A percentile compares a stretch with the other conserved stretches of the same genome.
Evolutionary conservation across 2,329 filamentous ascomycete genomes (phyloP).

Genomic region (Ustilaginoidea virens): DNA sequence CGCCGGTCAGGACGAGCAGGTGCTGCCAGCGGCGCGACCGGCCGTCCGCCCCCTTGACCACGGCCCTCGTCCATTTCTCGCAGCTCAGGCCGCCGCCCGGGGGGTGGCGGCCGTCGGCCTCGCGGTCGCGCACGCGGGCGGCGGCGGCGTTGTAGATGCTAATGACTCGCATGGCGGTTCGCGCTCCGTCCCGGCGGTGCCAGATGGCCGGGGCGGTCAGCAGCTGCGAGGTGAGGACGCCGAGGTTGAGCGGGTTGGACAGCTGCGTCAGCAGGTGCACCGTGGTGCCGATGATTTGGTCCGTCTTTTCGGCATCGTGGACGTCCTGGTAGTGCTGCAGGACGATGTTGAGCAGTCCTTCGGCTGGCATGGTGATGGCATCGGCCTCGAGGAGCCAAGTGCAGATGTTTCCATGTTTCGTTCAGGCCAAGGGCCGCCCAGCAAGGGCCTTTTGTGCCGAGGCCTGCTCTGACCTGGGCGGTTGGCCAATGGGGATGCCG

Average conservation of each 20-base stretch:
- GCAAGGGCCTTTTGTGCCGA: too few relatives aligned
- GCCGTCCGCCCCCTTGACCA: conserved; percentile 41
- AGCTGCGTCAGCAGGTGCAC: conserved; percentile 52
- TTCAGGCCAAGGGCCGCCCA: too few relatives aligned
- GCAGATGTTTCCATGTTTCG: too few relatives aligned
- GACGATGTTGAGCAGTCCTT: conserved; percentile 50
- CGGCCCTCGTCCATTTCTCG: conserved; percentile 40
- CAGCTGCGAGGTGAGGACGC: conserved; percentile 56
- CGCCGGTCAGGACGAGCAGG: conserved; percentile 60
- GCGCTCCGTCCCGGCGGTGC: conserved; percentile 42
- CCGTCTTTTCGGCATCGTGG: conserved; percentile 32
- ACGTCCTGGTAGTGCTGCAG: conserved; percentile 42
- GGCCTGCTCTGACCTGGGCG: too few relatives aligned
- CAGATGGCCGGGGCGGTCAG: conserved; percentile 59
- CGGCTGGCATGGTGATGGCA: conserved; percentile 39
- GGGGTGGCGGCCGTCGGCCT: conserved; percentile 24
- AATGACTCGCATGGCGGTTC: conserved; percentile 48
- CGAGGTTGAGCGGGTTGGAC: conserved; percentile 60
- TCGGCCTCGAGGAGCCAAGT: conserved; percentile 2
- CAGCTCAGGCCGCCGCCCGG: conserved; percentile 27
- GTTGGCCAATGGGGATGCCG: too few relatives aligned
- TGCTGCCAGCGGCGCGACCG: conserved; percentile 65
- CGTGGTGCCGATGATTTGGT: conserved; percentile 49
- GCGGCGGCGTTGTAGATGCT: conserved; percentile 58
- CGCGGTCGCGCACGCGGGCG: conserved; percentile 33